Percentiles rank a stretch among this genome's conserved stretches.
These are phyloP conservation scores for Lipomyces spencermartinsiae DNA, from an alignment of 805 yeast genomes.

Conservation along the genomic window DNA sequence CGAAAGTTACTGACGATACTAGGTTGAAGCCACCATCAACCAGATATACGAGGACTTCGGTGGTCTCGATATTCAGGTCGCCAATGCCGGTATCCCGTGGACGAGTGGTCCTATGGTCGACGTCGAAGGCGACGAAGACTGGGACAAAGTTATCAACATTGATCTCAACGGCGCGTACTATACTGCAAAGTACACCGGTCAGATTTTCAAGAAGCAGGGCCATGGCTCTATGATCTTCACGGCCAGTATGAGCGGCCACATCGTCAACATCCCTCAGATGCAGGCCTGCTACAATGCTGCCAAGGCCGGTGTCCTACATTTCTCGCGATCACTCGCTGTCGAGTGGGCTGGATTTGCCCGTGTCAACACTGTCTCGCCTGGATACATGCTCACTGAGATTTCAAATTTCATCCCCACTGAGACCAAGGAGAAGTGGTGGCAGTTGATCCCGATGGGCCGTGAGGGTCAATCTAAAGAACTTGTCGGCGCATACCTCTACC, in stretches of 20 bases:
- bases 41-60: conserved; percentile 73
- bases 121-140: conserved; percentile 56
- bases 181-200: conserved; percentile 78
- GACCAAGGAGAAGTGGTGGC: conserved; percentile 51
- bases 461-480: conserved; percentile 75
- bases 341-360: conserved; percentile 93
- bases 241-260: conserved; percentile 88
- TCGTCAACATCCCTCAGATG: conserved; percentile 84
- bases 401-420: conserved; percentile 37
- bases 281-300: conserved; percentile 88
- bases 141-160: conserved; percentile 74
- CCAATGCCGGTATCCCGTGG: conserved; percentile 92
- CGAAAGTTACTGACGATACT: not conserved
- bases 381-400: conserved; percentile 80
- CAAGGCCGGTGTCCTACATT: conserved; percentile 81
- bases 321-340: conserved; percentile 77
- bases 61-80: conserved; percentile 80
- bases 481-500: conserved; percentile 64
- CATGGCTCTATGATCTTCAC: conserved; percentile 82
- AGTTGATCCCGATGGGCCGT: conserved; percentile 67
- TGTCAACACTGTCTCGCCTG: conserved; percentile 82
- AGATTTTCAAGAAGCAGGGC: conserved; percentile 72
- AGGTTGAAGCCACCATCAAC: conserved; percentile 56
- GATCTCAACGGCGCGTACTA: conserved; percentile 81
- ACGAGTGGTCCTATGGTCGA: conserved; percentile 64